phyloP scores from a whole-genome alignment of 441 rosid species.

The Raphanus hybrid region DNA sequence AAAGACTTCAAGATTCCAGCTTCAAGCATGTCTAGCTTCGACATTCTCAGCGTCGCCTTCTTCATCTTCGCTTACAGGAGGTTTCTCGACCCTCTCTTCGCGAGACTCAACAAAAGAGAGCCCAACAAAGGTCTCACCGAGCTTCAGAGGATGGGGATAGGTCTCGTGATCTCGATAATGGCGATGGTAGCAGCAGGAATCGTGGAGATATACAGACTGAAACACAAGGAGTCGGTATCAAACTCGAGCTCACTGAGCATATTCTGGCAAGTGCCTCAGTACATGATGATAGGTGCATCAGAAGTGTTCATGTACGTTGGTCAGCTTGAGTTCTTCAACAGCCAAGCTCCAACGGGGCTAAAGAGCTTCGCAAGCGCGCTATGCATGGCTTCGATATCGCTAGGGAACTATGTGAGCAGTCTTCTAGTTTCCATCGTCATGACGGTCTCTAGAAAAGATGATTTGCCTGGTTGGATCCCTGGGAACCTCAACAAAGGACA shows the following conservation, averaged over 20 bases:
- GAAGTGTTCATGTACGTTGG: slow-evolving; percentile 86
- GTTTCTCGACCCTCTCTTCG: slow-evolving; percentile 57
- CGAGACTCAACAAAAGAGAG: slow-evolving; percentile 44
- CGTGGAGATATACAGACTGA: slow-evolving; percentile 61
- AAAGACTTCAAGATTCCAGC: slow-evolving; percentile 60
- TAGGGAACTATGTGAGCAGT: slow-evolving; percentile 76
- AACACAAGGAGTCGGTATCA: slow-evolving; percentile 48
- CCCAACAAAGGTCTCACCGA: slow-evolving; percentile 58
- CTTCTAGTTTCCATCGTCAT: slow-evolving; percentile 63
- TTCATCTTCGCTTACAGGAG: slow-evolving; percentile 65
- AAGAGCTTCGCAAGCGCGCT: slow-evolving; percentile 83
- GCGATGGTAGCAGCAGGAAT: slow-evolving; percentile 70
- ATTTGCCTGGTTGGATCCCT: slow-evolving; percentile 80
- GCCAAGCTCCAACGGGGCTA: slow-evolving; percentile 69
- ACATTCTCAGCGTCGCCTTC: slow-evolving; percentile 67
- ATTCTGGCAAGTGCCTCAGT: slow-evolving; percentile 80
- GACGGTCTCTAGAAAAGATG: slow-evolving; percentile 59
- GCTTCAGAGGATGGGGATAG: slow-evolving; percentile 75
- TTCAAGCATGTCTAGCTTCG: slow-evolving; percentile 76
- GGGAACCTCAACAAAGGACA: slow-evolving; percentile 72
- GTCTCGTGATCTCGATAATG: slow-evolving; percentile 60
- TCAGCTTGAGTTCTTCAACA: slow-evolving; percentile 74
- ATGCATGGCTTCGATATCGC: slow-evolving; percentile 74
- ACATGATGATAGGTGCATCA: slow-evolving; percentile 68
- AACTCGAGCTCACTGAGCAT: slow-evolving; percentile 64